Evolutionary conservation across 2,329 filamentous ascomycete species (phyloP), one percentile per base, ranked within the genome.

Genomic region (Furcasterigmium furcatum): DNA sequence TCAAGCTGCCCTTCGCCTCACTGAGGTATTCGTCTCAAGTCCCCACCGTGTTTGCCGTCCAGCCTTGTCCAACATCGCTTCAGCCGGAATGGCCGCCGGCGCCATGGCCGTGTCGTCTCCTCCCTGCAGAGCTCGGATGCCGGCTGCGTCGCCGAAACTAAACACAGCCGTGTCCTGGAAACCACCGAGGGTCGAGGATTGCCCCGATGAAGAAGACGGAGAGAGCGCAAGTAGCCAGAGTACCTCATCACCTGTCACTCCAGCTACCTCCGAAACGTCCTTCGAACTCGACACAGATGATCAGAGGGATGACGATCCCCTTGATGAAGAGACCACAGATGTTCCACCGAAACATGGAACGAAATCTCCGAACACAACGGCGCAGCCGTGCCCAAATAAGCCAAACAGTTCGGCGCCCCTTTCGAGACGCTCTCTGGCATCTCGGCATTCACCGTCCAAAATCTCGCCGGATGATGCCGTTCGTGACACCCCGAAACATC

Each of bases 381-480:
- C n/a, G n/a, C n/a, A n/a, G 12, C 22, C 38, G 13, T 13, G 14
- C 9, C 30, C 32, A 14, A 35, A 16, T 8, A 20, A 9, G 18
- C 25, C 41, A 5, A 24, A 43, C 41, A 43, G 10, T 5, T 43
- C 41, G 16, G 41, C 32, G 6, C 30, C 30, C 13, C 41, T 43
- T 24, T 20, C 32, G 10, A 14, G 34, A 9, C 34, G 34, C 5
- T 18, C 34, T 18, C 12, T 16, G 9, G 16, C 34, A 7, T 27
- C 24, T 12, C 24, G 12, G 12, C 24, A 27, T 7, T 7, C 24
- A 12, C 7, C 24, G 7, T 12, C 12, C 12, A 12, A 27, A 12
- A 27, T 27, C 35, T 19, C 34, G 19, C 16, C 34, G 29, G 46
- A 39, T 44, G 42, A 48, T 45, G 45, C 47, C 43, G 42, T 35